Evolutionary conservation across 805 yeast genomes (phyloP).

Genomic region (Candida taoyuanica): DNA sequence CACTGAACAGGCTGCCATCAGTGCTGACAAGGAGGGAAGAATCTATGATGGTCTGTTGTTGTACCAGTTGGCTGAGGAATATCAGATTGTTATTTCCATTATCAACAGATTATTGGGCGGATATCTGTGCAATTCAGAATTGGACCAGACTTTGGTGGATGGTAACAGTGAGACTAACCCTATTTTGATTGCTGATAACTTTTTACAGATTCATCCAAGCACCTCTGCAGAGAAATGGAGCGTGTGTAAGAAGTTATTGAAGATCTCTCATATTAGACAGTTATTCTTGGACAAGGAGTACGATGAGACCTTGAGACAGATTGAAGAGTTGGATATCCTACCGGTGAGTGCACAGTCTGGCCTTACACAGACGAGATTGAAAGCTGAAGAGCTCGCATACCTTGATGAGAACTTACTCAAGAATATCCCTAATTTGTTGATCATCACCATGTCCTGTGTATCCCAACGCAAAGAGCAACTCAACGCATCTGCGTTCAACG

Average conservation of each 20-base stretch:
- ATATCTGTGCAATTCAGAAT: constrained; percentile 62
- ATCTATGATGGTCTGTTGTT: constrained; percentile 77
- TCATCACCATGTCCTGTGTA: constrained; percentile 77
- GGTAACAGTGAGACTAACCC: constrained; percentile 41
- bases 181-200: constrained; percentile 34
- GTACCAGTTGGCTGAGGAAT: constrained; percentile 85
- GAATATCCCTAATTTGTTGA: constrained; percentile 73
- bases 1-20: constrained; percentile 77
- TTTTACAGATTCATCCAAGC: constrained; percentile 45
- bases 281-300: constrained; percentile 51
- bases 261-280: constrained; percentile 64
- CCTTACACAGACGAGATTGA: constrained; percentile 43
- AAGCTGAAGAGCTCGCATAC: constrained; percentile 62
- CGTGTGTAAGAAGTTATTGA: constrained; percentile 60
- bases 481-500: constrained; percentile 37
- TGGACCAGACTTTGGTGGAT: constrained; percentile 45
- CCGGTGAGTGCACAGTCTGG: constrained; percentile 45
- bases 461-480: constrained; percentile 48
- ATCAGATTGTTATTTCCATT: constrained; percentile 70
- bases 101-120: constrained; percentile 79
- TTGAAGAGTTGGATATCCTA: constrained; percentile 58
- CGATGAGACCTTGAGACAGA: constrained; percentile 49
- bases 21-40: constrained; percentile 90
- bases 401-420: constrained; percentile 69
- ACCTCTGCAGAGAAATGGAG: constrained; percentile 59